Evolutionary conservation across 768 basidiomycete genomes (phyloP).

Genomic region (Boletus pseudopeckii): DNA sequence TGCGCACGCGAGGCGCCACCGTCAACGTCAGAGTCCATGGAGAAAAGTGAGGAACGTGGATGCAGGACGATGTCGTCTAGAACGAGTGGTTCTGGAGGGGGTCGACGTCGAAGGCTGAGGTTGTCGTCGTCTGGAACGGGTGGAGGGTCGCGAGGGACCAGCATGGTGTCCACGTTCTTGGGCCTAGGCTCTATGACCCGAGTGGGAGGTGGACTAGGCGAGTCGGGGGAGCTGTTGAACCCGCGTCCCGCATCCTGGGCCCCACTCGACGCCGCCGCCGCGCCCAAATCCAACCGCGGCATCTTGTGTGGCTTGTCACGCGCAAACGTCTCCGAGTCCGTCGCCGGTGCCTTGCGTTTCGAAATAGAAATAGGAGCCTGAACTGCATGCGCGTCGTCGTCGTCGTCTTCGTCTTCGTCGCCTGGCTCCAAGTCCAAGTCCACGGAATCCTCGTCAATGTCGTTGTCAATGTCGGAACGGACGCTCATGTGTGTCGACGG

Average conservation of each 20-base stretch:
- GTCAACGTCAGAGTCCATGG: too few species aligned
- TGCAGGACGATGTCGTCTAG: too few species aligned
- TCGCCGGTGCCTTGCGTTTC: constrained; percentile 25
- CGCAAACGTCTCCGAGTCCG: constrained; percentile 4
- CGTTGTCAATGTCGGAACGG: constrained; percentile 14
- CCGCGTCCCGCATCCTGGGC: background rate
- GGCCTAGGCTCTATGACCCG: too few species aligned
- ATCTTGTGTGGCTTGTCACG: constrained; percentile 15
- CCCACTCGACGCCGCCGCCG: background rate
- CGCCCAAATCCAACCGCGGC: constrained; percentile 15
- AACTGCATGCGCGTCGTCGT: constrained; percentile 13
- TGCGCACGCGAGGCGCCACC: constrained; percentile 4
- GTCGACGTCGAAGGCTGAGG: too few species aligned
- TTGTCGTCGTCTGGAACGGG: too few species aligned
- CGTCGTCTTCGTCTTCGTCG: constrained; percentile 15
- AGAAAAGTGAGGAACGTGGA: too few species aligned
- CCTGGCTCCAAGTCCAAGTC: constrained; percentile 9
- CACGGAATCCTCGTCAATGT: constrained; percentile 2
- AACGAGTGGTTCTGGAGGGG: too few species aligned
- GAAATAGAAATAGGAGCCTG: constrained; percentile 9
- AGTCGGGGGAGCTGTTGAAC: too few species aligned
- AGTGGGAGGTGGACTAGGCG: too few species aligned
- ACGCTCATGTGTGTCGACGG: constrained; percentile 12
- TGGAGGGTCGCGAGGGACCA: too few species aligned
- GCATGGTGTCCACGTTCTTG: too few species aligned